Percentiles rank a stretch among this genome's conserved stretches.
These are phyloP conservation scores for Colletotrichum tofieldiae DNA, from an alignment of 2,329 filamentous ascomycete genomes.

Conservation along the genomic window DNA sequence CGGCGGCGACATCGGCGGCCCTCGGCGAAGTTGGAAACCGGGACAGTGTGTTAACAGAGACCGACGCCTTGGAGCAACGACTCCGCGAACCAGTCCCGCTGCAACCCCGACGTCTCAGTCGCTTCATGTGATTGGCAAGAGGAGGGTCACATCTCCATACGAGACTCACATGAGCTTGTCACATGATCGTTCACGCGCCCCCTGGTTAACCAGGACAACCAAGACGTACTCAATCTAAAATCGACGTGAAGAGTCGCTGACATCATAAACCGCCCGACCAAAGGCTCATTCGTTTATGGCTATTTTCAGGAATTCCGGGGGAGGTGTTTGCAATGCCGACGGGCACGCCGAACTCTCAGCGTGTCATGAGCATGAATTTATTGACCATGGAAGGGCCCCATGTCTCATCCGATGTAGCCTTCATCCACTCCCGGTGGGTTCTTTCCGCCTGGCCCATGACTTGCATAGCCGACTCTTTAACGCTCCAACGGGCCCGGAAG, in stretches of 20 bases:
- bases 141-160: not conserved
- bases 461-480: slow-evolving; percentile 30
- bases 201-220: not conserved
- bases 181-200: not conserved
- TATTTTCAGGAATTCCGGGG: slow-evolving; percentile 18
- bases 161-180: not conserved
- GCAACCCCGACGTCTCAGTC: not conserved
- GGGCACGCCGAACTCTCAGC: slow-evolving; percentile 15
- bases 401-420: slow-evolving; percentile 29
- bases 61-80: not conserved
- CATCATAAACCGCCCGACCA: not conserved
- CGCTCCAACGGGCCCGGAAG: not conserved
- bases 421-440: slow-evolving; percentile 30
- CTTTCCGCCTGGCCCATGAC: slow-evolving; percentile 10
- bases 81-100: not conserved
- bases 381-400: slow-evolving; percentile 6
- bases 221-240: not conserved
- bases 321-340: not conserved
- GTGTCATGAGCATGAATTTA: slow-evolving; percentile 6
- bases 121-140: not conserved
- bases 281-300: not conserved
- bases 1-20: not conserved
- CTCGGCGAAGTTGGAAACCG: not conserved
- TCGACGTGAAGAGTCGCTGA: not conserved
- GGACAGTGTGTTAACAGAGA: not conserved